phyloP scores from a whole-genome alignment of 1,284 basidiomycete species.

The Stygiomarasmius scandens region DNA sequence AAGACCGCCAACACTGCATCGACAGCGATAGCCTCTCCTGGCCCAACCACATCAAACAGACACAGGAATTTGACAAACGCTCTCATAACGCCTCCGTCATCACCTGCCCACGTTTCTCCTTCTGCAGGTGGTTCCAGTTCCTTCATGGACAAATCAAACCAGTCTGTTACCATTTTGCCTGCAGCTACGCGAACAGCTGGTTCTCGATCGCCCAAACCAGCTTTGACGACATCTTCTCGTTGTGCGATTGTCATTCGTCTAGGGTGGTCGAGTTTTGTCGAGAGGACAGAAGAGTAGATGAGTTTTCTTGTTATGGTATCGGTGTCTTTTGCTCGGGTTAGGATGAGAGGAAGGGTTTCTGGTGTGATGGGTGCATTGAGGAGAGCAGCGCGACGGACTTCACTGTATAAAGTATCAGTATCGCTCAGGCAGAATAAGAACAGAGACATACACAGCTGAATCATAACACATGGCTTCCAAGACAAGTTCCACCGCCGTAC shows the following conservation, averaged over 20 bases:
- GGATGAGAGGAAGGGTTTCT: constrained; percentile 66
- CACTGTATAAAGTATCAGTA: constrained; percentile 47
- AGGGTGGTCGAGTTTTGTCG: constrained; percentile 65
- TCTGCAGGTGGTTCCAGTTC: constrained; percentile 27
- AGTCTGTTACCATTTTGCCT: constrained; percentile 74
- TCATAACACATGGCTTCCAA: constrained; percentile 79
- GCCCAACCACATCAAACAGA: constrained; percentile 51
- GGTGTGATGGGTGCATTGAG: constrained; percentile 74
- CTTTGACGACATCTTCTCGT: constrained; percentile 76
- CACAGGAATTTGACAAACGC: constrained; percentile 44
- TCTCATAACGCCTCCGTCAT: constrained; percentile 51
- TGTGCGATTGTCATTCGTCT: constrained; percentile 74
- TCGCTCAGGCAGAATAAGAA: background rate
- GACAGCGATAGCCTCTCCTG: constrained; percentile 46
- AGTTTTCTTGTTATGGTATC: constrained; percentile 84
- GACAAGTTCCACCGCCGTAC: constrained; percentile 68
- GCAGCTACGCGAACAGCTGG: constrained; percentile 81
- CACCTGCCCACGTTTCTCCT: constrained; percentile 43
- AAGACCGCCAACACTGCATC: constrained; percentile 49
- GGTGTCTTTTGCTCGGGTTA: constrained; percentile 84
- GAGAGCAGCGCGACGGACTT: constrained; percentile 88
- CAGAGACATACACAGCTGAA: constrained; percentile 68
- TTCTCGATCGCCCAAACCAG: constrained; percentile 90
- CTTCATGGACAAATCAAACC: constrained; percentile 64
- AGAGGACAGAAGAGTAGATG: constrained; percentile 75